Conservation (phyloP, 441 rosid genomes). For the Populus trichocarpa region DNA sequence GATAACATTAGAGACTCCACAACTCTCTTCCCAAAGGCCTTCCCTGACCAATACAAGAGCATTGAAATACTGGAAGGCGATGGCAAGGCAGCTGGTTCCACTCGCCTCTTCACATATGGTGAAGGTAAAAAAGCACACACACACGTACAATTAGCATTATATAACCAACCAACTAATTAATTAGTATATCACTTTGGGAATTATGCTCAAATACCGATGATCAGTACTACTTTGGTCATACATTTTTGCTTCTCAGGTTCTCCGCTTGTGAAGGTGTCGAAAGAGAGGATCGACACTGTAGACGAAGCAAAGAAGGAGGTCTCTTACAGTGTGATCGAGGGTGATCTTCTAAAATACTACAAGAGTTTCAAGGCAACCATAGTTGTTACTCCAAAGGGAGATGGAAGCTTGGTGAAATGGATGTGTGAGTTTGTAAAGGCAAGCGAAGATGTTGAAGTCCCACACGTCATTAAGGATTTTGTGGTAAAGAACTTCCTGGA, state of each 20-base stretch:
- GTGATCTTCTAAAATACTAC: conserved; percentile 75
- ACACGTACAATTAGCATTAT: not conserved
- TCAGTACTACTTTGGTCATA: too few relatives aligned
- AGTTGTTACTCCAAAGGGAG: conserved; percentile 48
- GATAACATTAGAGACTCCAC: conserved; percentile 55
- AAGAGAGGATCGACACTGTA: conserved; percentile 69
- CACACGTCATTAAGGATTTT: conserved; percentile 69
- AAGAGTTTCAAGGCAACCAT: conserved; percentile 58
- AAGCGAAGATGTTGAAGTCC: conserved; percentile 63
- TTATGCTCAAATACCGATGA: not conserved
- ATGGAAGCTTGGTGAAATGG: conserved; percentile 73
- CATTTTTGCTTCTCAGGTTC: conserved; percentile 41
- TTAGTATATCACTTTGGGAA: not conserved
- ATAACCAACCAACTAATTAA: too few relatives aligned
- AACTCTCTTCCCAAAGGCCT: conserved; percentile 54
- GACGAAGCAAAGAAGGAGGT: conserved; percentile 51
- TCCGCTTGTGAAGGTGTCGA: conserved; percentile 56
- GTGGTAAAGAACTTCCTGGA: conserved; percentile 71
- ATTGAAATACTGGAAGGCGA: conserved; percentile 83
- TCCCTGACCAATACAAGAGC: conserved; percentile 74
- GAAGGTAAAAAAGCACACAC: conserved; percentile 34
- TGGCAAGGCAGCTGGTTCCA: conserved; percentile 68
- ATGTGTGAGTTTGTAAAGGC: conserved; percentile 64
- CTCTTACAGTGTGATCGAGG: conserved; percentile 57
- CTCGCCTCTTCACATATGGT: conserved; percentile 60